phyloP scores from a whole-genome alignment of 148 eudicot genomes.

The Agrostemma githago region DNA sequence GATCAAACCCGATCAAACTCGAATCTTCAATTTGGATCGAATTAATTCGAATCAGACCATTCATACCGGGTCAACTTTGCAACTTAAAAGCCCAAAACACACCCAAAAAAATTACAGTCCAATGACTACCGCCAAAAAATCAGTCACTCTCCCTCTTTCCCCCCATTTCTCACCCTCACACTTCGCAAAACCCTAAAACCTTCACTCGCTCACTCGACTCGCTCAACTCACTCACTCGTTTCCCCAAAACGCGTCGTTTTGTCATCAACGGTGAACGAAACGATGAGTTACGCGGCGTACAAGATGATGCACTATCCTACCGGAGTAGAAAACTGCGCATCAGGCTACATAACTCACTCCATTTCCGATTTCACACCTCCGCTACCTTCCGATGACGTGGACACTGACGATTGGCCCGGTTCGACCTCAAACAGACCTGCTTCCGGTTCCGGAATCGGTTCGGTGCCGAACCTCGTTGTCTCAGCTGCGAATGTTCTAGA shows the following conservation, averaged over 20 bases:
- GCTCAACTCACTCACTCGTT: neutral
- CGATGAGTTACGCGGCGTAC: conserved; percentile 91
- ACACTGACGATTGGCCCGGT: conserved; percentile 50
- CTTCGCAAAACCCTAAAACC: conserved; percentile 7
- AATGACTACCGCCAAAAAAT: too few relatives aligned
- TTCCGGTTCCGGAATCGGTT: conserved; percentile 37
- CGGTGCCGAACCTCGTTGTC: conserved; percentile 72
- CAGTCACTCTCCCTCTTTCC: too few relatives aligned
- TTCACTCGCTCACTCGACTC: neutral
- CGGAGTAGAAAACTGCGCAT: conserved; percentile 78
- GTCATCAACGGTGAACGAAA: neutral
- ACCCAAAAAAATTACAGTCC: too few relatives aligned
- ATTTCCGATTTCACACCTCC: conserved; percentile 50
- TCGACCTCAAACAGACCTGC: neutral
- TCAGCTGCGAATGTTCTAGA: conserved; percentile 74
- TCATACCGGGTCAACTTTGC: too few relatives aligned
- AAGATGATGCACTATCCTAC: conserved; percentile 89
- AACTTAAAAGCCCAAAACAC: too few relatives aligned
- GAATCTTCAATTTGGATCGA: too few relatives aligned
- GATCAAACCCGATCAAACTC: too few relatives aligned
- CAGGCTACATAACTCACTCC: conserved; percentile 83
- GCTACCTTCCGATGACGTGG: conserved; percentile 52
- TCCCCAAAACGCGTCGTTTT: too few relatives aligned
- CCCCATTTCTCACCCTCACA: neutral
- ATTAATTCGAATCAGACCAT: too few relatives aligned